Conservation (phyloP, 257 asterid genomes). For the Solanum appendiculatum region DNA sequence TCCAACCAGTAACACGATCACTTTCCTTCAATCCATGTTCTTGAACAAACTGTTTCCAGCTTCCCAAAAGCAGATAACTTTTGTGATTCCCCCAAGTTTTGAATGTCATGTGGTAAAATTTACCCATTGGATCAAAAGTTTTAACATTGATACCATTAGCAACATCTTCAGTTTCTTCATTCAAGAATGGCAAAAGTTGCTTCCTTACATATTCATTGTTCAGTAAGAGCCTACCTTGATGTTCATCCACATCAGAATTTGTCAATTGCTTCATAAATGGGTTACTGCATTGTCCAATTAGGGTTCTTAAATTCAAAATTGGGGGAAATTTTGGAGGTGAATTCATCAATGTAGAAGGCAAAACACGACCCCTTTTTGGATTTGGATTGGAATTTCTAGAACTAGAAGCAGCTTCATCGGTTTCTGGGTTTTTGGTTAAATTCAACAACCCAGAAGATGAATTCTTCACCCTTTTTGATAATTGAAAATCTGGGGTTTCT, state of each 20-base stretch:
- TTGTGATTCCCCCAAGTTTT: constrained; percentile 1
- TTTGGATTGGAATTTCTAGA: neutral
- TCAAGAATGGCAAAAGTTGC: neutral
- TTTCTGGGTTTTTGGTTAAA: neutral
- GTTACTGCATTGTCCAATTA: constrained; percentile 2
- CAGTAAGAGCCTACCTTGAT: neutral
- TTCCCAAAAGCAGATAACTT: neutral
- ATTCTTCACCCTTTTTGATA: neutral
- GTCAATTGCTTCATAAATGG: constrained; percentile 8
- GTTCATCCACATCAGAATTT: neutral
- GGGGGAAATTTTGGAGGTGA: neutral
- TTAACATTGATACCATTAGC: neutral
- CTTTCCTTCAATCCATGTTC: neutral
- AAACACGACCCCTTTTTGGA: neutral
- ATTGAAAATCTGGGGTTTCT: neutral
- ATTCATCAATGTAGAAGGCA: neutral
- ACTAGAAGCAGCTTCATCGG: neutral
- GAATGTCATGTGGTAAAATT: neutral
- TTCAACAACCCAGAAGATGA: neutral
- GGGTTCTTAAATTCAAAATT: neutral
- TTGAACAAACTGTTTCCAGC: neutral
- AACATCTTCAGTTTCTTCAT: neutral
- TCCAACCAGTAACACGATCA: constrained; percentile 1
- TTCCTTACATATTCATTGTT: neutral
- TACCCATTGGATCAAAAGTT: neutral